These are phyloP conservation scores for Xylaria cubensis DNA, from an alignment of 495 filamentous ascomycete species.

Conservation along the genomic window DNA sequence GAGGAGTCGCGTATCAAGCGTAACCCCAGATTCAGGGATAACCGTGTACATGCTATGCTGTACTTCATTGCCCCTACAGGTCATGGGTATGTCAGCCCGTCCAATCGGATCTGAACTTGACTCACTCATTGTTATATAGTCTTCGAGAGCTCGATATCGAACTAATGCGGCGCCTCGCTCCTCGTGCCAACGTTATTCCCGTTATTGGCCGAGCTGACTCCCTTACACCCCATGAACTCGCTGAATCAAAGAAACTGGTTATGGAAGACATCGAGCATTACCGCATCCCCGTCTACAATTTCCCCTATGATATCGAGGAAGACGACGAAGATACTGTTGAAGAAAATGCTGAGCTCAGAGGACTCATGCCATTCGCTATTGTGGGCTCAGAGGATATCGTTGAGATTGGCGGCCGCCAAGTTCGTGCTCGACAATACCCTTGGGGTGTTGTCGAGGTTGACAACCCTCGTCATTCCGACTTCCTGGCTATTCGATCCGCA, in stretches of 20 bases:
- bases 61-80: slow-evolving; percentile 99
- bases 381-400: slow-evolving; percentile 95
- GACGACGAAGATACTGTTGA: slow-evolving; percentile 99
- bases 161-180: slow-evolving; percentile 98
- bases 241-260: slow-evolving; percentile 98
- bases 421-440: slow-evolving; percentile 94
- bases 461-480: slow-evolving; percentile 98
- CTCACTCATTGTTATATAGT: slow-evolving; percentile 53
- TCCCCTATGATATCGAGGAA: slow-evolving; percentile 99
- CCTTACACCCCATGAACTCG: slow-evolving; percentile 93
- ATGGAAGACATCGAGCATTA: slow-evolving; percentile 99
- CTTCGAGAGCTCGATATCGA: slow-evolving; percentile 99
- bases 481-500: slow-evolving; percentile 94
- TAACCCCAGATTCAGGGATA: slow-evolving; percentile 98
- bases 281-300: slow-evolving; percentile 99
- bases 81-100: slow-evolving; percentile 70
- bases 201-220: slow-evolving; percentile 99
- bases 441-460: slow-evolving; percentile 99
- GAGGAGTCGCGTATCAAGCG: slow-evolving; percentile 99
- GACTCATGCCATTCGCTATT: slow-evolving; percentile 98
- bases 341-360: slow-evolving; percentile 95
- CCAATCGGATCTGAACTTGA: neutral
- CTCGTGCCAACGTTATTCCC: slow-evolving; percentile 97
- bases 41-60: slow-evolving; percentile 95
- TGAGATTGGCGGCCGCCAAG: slow-evolving; percentile 89